These are phyloP conservation scores for Chaetomiaceae sp. DNA, from an alignment of 2,329 filamentous ascomycete species.

Conservation along the genomic window DNA sequence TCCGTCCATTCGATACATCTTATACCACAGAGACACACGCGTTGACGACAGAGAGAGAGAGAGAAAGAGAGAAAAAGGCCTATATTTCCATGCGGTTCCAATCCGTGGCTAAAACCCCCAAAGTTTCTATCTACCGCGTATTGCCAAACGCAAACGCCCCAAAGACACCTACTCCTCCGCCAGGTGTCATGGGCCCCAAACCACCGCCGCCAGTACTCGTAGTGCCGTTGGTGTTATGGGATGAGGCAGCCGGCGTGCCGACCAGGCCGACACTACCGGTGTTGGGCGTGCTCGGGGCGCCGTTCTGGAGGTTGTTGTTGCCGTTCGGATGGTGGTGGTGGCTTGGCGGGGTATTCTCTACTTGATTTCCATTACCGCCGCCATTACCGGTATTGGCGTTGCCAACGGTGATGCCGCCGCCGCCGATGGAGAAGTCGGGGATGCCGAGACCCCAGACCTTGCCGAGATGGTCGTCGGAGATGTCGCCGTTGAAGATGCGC, in stretches of 20 bases:
- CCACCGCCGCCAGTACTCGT: background rate
- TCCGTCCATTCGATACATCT: too few species aligned
- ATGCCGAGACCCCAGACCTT: slow-evolving; percentile 91
- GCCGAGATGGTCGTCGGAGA: slow-evolving; percentile 77
- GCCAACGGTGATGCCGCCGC: slow-evolving; percentile 22
- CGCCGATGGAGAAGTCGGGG: slow-evolving; percentile 52
- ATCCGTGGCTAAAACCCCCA: too few species aligned
- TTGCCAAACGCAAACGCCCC: slow-evolving; percentile 61
- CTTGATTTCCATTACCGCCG: slow-evolving; percentile 18
- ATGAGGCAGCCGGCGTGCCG: slow-evolving; percentile 58
- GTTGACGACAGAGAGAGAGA: too few species aligned
- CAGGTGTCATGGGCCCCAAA: slow-evolving; percentile 73
- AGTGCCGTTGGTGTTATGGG: slow-evolving; percentile 49
- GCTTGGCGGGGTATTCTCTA: slow-evolving; percentile 32
- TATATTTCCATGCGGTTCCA: too few species aligned
- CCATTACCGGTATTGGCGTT: slow-evolving; percentile 8
- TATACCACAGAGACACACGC: too few species aligned
- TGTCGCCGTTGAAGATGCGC: slow-evolving; percentile 77
- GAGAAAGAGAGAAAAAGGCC: too few species aligned
- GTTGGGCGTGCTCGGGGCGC: slow-evolving; percentile 56
- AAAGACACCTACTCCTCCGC: slow-evolving; percentile 69
- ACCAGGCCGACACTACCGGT: slow-evolving; percentile 50
- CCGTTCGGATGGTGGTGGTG: slow-evolving; percentile 25
- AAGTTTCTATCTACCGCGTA: background rate
- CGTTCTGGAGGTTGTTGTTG: slow-evolving; percentile 8